Percentiles rank a stretch among this genome's conserved stretches.
Evolutionary conservation across 2,329 filamentous ascomycete genomes (phyloP).

Genomic region (Coniochaeta prunicola): DNA sequence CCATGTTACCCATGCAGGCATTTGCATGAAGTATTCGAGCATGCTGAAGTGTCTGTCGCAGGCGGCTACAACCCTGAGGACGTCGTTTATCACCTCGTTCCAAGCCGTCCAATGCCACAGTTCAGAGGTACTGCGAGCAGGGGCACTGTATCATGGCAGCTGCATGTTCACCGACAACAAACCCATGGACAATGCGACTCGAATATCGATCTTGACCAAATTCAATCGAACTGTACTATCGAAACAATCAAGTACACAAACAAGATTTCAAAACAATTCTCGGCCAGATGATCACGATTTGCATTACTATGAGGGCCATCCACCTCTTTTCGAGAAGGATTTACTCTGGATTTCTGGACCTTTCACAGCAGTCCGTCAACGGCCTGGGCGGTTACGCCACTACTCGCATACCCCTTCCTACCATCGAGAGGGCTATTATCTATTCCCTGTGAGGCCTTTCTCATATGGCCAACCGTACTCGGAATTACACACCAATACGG

Average conservation of each 20-base stretch:
- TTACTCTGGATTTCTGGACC: constrained; percentile 2
- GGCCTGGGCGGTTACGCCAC: not conserved
- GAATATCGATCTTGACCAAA: not conserved
- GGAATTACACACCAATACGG: not conserved
- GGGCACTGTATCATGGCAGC: constrained; percentile 1
- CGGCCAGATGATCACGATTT: not conserved
- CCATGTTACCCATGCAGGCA: not conserved
- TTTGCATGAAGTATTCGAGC: not conserved
- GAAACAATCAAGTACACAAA: not conserved
- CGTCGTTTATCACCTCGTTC: not conserved
- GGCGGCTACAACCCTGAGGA: not conserved
- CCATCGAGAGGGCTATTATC: not conserved
- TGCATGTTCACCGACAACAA: constrained; percentile 2
- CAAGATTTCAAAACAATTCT: not conserved
- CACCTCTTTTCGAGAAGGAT: not conserved
- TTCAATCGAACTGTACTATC: not conserved
- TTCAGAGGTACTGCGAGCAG: not conserved
- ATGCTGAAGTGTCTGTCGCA: constrained; percentile 1
- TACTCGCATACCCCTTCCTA: not conserved
- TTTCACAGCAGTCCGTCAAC: constrained; percentile 1
- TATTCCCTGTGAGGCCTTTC: not conserved
- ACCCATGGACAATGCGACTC: not conserved
- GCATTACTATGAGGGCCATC: not conserved
- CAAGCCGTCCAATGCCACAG: not conserved
- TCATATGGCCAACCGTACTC: not conserved